Evolutionary conservation across 352 stramenopile species (phyloP).

Genomic region (Pythium volutum): DNA sequence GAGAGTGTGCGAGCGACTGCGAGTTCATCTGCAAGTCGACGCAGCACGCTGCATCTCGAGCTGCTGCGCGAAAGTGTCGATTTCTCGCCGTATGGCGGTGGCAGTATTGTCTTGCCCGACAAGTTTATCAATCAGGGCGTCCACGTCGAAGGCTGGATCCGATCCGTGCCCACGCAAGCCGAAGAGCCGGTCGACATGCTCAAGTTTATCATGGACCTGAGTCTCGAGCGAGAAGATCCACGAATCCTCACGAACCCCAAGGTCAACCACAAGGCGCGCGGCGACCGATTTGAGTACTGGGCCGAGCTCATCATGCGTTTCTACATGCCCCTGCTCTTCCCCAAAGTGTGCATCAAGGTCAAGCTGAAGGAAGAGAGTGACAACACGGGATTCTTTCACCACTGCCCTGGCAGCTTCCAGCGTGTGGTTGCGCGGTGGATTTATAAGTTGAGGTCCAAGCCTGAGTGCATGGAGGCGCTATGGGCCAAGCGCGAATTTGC

Average conservation of each 20-base stretch:
- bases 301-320: constrained; percentile 87
- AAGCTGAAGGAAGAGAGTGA: constrained; percentile 84
- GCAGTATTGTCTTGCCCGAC: constrained; percentile 74
- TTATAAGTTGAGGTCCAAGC: constrained; percentile 80
- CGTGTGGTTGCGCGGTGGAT: constrained; percentile 83
- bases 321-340: constrained; percentile 87
- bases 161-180: constrained; percentile 68
- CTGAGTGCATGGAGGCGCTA: constrained; percentile 80
- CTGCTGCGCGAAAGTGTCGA: constrained; percentile 79
- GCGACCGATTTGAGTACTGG: constrained; percentile 85
- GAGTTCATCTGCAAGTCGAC: constrained; percentile 33
- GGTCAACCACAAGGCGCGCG: constrained; percentile 42
- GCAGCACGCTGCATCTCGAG: constrained; percentile 73
- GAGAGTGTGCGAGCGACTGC: constrained; percentile 35
- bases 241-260: constrained; percentile 40
- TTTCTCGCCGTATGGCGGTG: constrained; percentile 82
- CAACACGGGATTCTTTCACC: constrained; percentile 81
- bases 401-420: constrained; percentile 85
- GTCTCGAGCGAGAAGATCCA: constrained; percentile 67
- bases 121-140: constrained; percentile 83
- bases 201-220: constrained; percentile 89
- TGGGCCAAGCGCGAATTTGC: constrained; percentile 78
- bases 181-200: constrained; percentile 89
- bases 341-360: constrained; percentile 81
- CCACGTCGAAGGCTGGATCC: constrained; percentile 85